These are phyloP conservation scores for Hyaloscypha bicolor DNA, from an alignment of 495 filamentous ascomycete genomes.

Conservation along the genomic window DNA sequence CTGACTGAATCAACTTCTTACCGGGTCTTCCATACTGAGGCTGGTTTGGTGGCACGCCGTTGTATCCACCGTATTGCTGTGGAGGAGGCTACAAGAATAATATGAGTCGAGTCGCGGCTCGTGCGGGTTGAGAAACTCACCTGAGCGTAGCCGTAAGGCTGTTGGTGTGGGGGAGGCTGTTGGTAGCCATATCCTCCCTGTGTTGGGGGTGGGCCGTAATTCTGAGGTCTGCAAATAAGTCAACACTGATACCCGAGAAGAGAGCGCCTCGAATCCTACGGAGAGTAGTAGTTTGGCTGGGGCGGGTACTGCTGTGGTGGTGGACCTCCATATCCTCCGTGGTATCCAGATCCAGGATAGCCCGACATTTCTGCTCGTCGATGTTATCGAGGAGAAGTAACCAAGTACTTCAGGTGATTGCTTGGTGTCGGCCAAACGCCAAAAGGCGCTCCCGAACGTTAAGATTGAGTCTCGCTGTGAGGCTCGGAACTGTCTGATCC, in stretches of 20 bases:
- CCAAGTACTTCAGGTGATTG: slow-evolving; percentile 6
- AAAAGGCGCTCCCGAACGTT: slow-evolving; percentile 17
- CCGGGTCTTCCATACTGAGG: slow-evolving; percentile 33
- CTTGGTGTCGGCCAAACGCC: slow-evolving; percentile 23
- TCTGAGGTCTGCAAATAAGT: slow-evolving; percentile 35
- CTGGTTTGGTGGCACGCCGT: slow-evolving; percentile 39
- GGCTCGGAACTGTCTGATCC: slow-evolving; percentile 16
- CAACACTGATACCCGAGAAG: slow-evolving; percentile 19
- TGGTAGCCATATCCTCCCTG: slow-evolving; percentile 47
- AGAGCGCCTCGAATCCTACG: slow-evolving; percentile 33
- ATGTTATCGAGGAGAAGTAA: slow-evolving; percentile 10
- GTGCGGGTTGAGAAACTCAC: slow-evolving; percentile 5
- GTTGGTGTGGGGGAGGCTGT: slow-evolving; percentile 41
- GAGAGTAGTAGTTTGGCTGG: slow-evolving; percentile 34
- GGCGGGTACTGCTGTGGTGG: slow-evolving; percentile 37
- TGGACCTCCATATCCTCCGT: slow-evolving; percentile 34
- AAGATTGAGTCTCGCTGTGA: slow-evolving; percentile 14
- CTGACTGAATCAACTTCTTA: slow-evolving; percentile 13
- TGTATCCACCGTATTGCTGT: slow-evolving; percentile 45
- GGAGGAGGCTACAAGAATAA: slow-evolving; percentile 39
- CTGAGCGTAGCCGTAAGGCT: slow-evolving; percentile 29
- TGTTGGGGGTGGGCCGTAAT: slow-evolving; percentile 39
- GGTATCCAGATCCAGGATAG: slow-evolving; percentile 40
- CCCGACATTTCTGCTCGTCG: slow-evolving; percentile 34
- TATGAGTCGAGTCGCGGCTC: background rate